Conservation (phyloP, 768 basidiomycete species). For the Solioccasus polychromus region DNA sequence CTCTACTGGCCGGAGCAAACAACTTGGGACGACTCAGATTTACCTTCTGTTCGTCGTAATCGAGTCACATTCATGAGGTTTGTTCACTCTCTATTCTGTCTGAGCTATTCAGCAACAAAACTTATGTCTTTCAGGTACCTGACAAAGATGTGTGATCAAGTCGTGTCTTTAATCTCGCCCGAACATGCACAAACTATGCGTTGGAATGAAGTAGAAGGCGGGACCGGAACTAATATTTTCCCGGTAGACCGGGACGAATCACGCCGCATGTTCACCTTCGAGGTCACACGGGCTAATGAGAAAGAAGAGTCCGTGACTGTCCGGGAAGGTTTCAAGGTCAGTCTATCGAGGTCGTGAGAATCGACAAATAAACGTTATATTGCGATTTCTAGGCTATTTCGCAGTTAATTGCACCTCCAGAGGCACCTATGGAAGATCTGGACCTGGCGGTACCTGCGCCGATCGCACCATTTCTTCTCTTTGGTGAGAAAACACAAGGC, state of each 20-base stretch:
- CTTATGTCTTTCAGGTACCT: slow-evolving; percentile 43
- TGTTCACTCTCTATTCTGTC: background rate
- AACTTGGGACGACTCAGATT: slow-evolving; percentile 54
- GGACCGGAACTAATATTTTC: slow-evolving; percentile 19
- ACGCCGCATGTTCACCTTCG: slow-evolving; percentile 51
- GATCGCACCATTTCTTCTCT: slow-evolving; percentile 31
- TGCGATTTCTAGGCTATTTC: slow-evolving; percentile 9
- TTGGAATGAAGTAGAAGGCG: slow-evolving; percentile 39
- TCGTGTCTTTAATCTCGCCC: slow-evolving; percentile 47
- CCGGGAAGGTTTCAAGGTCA: slow-evolving; percentile 46
- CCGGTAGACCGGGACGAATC: slow-evolving; percentile 36
- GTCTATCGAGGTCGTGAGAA: background rate
- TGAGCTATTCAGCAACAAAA: background rate
- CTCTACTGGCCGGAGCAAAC: slow-evolving; percentile 62
- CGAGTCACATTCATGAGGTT: slow-evolving; percentile 63
- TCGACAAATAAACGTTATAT: background rate
- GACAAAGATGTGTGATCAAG: slow-evolving; percentile 56
- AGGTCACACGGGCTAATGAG: slow-evolving; percentile 52
- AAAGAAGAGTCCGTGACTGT: slow-evolving; percentile 49
- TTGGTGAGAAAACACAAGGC: slow-evolving; percentile 41
- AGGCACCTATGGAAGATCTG: slow-evolving; percentile 4
- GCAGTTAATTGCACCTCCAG: slow-evolving; percentile 10
- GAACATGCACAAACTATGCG: slow-evolving; percentile 45
- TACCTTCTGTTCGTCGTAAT: slow-evolving; percentile 46
- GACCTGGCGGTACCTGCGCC: slow-evolving; percentile 2